Percentiles rank a stretch among this genome's conserved stretches.
These are phyloP conservation scores for Euptelea pleiosperma DNA, from an alignment of 164 flowering plant genomes.

Conservation along the genomic window DNA sequence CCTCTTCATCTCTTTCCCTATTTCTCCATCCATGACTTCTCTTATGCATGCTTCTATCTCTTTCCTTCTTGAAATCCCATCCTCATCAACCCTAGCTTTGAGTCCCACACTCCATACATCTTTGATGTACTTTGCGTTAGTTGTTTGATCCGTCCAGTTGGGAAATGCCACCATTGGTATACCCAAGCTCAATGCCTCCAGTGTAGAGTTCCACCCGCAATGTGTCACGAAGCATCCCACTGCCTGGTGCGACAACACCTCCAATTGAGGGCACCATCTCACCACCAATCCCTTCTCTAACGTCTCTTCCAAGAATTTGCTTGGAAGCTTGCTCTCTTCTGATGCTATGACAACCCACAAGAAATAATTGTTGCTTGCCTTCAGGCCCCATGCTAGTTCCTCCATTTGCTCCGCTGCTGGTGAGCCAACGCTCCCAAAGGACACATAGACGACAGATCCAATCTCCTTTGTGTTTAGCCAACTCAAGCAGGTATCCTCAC, in stretches of 20 bases:
- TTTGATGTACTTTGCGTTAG: slow-evolving; percentile 42
- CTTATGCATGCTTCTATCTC: slow-evolving; percentile 33
- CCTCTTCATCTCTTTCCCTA: slow-evolving; percentile 22
- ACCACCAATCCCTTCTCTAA: slow-evolving; percentile 35
- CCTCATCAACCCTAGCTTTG: slow-evolving; percentile 31
- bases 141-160: slow-evolving; percentile 46
- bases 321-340: slow-evolving; percentile 37
- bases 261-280: slow-evolving; percentile 42
- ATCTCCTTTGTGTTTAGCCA: slow-evolving; percentile 30
- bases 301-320: slow-evolving; percentile 25
- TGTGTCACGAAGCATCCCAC: slow-evolving; percentile 58
- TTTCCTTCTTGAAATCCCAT: slow-evolving; percentile 31
- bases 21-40: slow-evolving; percentile 46
- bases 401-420: slow-evolving; percentile 25
- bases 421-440: slow-evolving; percentile 33
- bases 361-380: slow-evolving; percentile 11
- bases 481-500: slow-evolving; percentile 13
- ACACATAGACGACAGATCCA: slow-evolving; percentile 32
- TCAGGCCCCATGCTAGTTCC: slow-evolving; percentile 32
- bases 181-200: slow-evolving; percentile 55
- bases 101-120: slow-evolving; percentile 55
- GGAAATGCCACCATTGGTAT: slow-evolving; percentile 55
- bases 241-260: slow-evolving; percentile 38
- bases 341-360: slow-evolving; percentile 46
- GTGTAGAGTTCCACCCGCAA: slow-evolving; percentile 55